These are phyloP conservation scores for Grigorovia transvaalensis DNA, from an alignment of 805 yeast genomes.

Conservation along the genomic window DNA sequence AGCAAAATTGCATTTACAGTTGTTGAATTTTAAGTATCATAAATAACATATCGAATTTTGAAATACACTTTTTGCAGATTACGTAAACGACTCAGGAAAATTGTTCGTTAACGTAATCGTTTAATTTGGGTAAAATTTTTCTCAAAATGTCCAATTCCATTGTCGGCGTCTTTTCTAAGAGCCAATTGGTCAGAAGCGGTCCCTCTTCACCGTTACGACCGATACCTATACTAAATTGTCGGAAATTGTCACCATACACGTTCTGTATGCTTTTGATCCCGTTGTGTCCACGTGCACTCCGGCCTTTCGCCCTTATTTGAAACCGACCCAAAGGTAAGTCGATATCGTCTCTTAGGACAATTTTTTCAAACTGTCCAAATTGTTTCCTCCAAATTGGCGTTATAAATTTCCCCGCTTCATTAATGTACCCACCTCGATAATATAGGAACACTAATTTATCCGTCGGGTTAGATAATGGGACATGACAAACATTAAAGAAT, in stretches of 20 bases:
- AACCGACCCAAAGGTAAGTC: not conserved
- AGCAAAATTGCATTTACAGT: no score
- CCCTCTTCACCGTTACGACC: not conserved
- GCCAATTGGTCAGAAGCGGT: not conserved
- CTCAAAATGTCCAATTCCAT: no score
- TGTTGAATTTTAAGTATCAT: no score
- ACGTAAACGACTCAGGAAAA: no score
- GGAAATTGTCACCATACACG: not conserved
- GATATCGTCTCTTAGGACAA: not conserved
- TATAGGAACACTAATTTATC: not conserved
- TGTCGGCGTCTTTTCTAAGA: no score
- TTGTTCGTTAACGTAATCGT: not conserved
- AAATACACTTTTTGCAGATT: no score
- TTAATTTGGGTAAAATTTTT: no score
- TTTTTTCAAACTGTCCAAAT: not conserved
- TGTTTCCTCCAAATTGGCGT: not conserved
- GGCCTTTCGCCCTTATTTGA: not conserved
- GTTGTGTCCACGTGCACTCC: not conserved
- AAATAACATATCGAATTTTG: no score
- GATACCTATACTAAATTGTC: not conserved
- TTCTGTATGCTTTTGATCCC: not conserved
- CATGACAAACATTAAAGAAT: conserved; percentile 1
- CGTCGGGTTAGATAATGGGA: conserved; percentile 8
- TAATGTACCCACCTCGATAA: conserved; percentile 2
- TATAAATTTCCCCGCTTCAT: conserved; percentile 1